Conservation (phyloP, 768 basidiomycete genomes). For the Psilocybe sp. region DNA sequence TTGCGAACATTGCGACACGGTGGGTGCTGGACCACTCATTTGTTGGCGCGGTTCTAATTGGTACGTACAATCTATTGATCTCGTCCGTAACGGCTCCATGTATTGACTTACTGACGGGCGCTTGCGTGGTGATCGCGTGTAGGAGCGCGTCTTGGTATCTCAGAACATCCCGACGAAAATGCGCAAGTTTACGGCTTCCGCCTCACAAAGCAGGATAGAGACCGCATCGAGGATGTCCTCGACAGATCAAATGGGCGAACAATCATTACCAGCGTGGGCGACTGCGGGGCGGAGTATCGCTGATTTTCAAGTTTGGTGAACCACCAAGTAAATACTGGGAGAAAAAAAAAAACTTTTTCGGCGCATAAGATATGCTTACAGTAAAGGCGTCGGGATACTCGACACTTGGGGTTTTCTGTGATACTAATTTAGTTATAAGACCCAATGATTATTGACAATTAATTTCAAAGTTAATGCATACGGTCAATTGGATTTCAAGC, state of each 20-base stretch:
- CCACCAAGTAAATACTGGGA: too few species aligned
- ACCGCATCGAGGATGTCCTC: slow-evolving; percentile 62
- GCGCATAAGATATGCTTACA: too few species aligned
- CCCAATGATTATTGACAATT: too few species aligned
- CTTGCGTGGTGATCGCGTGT: slow-evolving; percentile 4
- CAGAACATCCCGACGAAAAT: slow-evolving; percentile 74
- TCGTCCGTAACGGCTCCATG: too few species aligned
- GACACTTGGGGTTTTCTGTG: too few species aligned
- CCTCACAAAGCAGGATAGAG: slow-evolving; percentile 54
- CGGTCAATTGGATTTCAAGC: too few species aligned
- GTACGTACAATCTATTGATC: slow-evolving; percentile 42
- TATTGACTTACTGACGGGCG: background rate
- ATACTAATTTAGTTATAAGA: too few species aligned
- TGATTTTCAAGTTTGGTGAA: too few species aligned
- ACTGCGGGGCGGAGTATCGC: slow-evolving; percentile 85
- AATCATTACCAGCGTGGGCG: slow-evolving; percentile 70
- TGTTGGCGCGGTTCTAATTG: slow-evolving; percentile 80
- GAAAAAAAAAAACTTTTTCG: too few species aligned
- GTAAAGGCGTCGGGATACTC: too few species aligned
- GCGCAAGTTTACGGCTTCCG: slow-evolving; percentile 55
- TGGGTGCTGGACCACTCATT: slow-evolving; percentile 80
- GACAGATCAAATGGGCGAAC: slow-evolving; percentile 55
- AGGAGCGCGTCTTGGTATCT: slow-evolving; percentile 75
- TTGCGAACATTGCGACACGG: slow-evolving; percentile 77
- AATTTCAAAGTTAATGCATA: too few species aligned